phyloP scores from a whole-genome alignment of 139 green algal genomes.

The Mesostigma viride region DNA sequence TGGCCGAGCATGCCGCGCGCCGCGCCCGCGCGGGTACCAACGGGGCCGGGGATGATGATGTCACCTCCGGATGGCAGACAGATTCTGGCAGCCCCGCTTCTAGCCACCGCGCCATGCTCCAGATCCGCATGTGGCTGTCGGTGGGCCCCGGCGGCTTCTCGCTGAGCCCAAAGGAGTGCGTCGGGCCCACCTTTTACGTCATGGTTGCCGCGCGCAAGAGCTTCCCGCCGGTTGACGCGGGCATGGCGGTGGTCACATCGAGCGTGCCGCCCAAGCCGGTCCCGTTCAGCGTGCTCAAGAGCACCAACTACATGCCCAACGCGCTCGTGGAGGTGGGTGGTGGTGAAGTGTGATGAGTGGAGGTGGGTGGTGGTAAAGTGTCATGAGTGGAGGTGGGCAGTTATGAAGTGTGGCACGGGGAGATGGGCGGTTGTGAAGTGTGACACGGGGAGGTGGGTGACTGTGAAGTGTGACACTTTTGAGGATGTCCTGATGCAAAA shows the following conservation, averaged over 20 bases:
- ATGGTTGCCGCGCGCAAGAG: neutral
- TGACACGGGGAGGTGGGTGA: neutral
- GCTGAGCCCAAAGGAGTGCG: neutral
- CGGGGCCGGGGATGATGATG: too few species aligned
- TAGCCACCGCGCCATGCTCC: neutral
- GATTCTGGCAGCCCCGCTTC: too few species aligned
- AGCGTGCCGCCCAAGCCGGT: conserved; percentile 31
- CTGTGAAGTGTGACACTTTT: too few species aligned
- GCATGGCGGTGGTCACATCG: conserved; percentile 8
- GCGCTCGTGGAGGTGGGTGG: conserved; percentile 15
- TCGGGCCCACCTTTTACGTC: conserved; percentile 17
- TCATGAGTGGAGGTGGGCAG: neutral
- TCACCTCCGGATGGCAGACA: too few species aligned
- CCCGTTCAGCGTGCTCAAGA: conserved; percentile 27
- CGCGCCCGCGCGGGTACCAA: too few species aligned
- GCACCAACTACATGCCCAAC: conserved; percentile 34
- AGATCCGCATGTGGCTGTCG: conserved; percentile 33
- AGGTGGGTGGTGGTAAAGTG: neutral
- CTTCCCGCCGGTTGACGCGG: neutral
- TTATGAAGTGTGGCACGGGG: neutral
- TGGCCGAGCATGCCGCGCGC: too few species aligned
- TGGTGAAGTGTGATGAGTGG: neutral
- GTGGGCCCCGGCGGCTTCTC: conserved; percentile 21
- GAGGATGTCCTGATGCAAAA: too few species aligned
- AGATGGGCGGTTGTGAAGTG: neutral